A percentile compares a stretch with the other conserved stretches of the same genome.
Conservation (phyloP, 1,284 basidiomycete species). For the Leucoagaricus sp. region DNA sequence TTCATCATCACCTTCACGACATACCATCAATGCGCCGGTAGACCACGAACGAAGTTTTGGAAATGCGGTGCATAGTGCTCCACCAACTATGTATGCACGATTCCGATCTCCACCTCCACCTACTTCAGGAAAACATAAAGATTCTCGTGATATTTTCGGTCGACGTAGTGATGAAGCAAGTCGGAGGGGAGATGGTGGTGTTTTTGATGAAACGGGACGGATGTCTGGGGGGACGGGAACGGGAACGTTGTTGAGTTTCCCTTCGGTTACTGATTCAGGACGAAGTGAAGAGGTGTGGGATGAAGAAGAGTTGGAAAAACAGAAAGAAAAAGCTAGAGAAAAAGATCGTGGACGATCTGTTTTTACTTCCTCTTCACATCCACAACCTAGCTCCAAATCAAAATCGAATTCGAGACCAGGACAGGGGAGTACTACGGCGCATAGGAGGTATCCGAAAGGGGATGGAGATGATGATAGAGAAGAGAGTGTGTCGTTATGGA, state of each 20-base stretch:
- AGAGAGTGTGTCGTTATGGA: constrained; percentile 27
- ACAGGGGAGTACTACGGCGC: neutral
- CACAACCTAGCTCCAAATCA: too few species aligned
- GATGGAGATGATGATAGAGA: constrained; percentile 39
- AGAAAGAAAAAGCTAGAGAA: constrained; percentile 26
- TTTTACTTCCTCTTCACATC: too few species aligned
- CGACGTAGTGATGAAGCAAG: neutral
- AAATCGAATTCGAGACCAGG: neutral
- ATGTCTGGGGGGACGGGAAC: constrained; percentile 30
- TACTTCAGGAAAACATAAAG: constrained; percentile 22
- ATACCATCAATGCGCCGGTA: too few species aligned
- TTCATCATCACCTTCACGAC: too few species aligned
- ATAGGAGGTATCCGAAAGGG: constrained; percentile 40
- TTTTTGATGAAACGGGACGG: too few species aligned
- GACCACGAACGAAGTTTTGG: neutral
- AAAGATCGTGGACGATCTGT: constrained; percentile 25
- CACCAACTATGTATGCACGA: constrained; percentile 38
- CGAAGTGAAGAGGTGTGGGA: constrained; percentile 37
- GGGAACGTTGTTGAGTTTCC: constrained; percentile 45
- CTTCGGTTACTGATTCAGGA: constrained; percentile 49
- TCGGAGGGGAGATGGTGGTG: too few species aligned
- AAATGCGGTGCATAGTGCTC: constrained; percentile 41
- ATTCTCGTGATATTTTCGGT: constrained; percentile 21
- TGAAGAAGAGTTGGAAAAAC: constrained; percentile 25
- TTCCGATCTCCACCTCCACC: constrained; percentile 19